These are phyloP conservation scores for Trametes hirsuta DNA, from an alignment of 1,284 basidiomycete genomes.

Conservation along the genomic window DNA sequence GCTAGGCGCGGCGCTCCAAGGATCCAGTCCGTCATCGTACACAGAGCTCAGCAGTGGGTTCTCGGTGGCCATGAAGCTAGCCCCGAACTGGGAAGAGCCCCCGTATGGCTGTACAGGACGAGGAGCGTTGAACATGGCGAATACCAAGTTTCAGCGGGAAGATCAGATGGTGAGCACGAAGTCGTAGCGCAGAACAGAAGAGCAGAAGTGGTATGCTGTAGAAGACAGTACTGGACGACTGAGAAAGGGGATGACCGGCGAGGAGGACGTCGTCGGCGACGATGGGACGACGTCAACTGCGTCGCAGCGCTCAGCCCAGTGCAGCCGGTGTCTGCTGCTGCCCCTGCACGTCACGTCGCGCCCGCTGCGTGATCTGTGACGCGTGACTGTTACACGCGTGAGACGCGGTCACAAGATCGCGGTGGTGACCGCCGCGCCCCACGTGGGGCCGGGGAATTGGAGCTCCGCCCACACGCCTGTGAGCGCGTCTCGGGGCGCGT, in stretches of 20 bases:
- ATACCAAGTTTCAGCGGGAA: neutral
- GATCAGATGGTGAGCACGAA: neutral
- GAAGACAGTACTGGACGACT: neutral
- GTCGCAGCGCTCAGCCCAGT: conserved; percentile 1
- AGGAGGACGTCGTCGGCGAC: neutral
- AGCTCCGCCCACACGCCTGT: conserved; percentile 33
- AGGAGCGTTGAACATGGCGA: conserved; percentile 77
- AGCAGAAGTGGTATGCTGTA: neutral
- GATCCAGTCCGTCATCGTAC: conserved; percentile 80
- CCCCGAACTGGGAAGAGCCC: conserved; percentile 59
- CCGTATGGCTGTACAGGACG: conserved; percentile 69
- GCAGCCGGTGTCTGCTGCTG: neutral
- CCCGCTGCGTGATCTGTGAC: neutral
- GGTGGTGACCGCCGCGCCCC: conserved; percentile 21
- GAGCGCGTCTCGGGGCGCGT: conserved; percentile 34
- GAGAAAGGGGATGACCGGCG: neutral
- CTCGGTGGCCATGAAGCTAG: conserved; percentile 69
- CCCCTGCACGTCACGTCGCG: conserved; percentile 1
- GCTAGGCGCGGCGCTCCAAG: conserved; percentile 83
- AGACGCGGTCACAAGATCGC: conserved; percentile 27
- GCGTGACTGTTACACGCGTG: conserved; percentile 14
- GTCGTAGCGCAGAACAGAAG: neutral
- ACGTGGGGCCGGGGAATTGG: conserved; percentile 16
- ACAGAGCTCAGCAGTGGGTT: conserved; percentile 76
- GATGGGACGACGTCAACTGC: conserved; percentile 12